Evolutionary conservation across 495 filamentous ascomycete species (phyloP), one percentile per base, ranked within the genome.

Genomic region (Cryomyces minteri): DNA sequence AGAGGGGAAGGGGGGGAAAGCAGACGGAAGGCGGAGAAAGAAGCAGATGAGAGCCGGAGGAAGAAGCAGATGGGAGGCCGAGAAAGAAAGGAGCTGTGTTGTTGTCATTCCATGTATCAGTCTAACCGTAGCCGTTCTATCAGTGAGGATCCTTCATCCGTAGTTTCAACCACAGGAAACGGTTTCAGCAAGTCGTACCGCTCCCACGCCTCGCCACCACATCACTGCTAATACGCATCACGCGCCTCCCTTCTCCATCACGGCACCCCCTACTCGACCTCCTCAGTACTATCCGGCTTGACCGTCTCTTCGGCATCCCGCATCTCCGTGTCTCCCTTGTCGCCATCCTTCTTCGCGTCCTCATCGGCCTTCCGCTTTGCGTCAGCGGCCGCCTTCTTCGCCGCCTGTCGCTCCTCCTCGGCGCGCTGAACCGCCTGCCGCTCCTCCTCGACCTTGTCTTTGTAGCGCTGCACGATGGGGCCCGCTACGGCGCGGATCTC

Each of bases 391-490:
- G 61, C 65, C 30, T 56, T 54, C 58, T 65, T 64, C 34, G 54
- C 53, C 10, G 62, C 62, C 12, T 47, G 52, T 1, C 57, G 82
- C 56, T 92, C 87, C 54, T 95, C 84, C 49, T 85, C 72, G 38
- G 70, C 76, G 55, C 82, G 77, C 54, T 74, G 74, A 28, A 81
- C 56, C 6, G 79, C 82, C 57, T 86, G 76, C 37, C 87, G 82
- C 65, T 95, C 88, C 47, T 79, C 80, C 58, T 96, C 86, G 47
- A 81, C 66, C 70, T 93, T 94, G 63, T 98, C 90, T 58, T 84
- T 82, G 74, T 94, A 86, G 47, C 88, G 80, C 68, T 94, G 88
- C 42, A 86, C 78, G 62, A 98, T 82, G 49, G 90, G 92, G 12
- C 87, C 88, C 41, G 85, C 80, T 45, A 92, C 69, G 53, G 84